Conservation (phyloP, 164 flowering plant species). For the Akebia trifoliata region DNA sequence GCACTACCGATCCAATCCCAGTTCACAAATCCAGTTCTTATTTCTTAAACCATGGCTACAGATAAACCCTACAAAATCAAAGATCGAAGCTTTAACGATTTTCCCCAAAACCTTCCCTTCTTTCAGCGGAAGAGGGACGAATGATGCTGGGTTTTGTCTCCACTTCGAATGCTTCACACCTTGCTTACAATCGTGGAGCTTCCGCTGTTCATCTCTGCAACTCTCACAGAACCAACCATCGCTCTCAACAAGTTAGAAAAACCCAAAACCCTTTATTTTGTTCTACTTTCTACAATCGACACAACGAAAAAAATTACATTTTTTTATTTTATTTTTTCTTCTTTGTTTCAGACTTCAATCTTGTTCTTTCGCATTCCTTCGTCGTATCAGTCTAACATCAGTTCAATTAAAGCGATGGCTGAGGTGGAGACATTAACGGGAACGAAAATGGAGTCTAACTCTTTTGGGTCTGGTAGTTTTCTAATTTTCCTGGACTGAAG, state of each 20-base stretch:
- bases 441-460: constrained; percentile 10
- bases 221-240: background rate
- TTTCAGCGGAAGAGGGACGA: background rate
- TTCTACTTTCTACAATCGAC: background rate
- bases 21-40: too few species aligned
- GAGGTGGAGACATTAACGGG: constrained; percentile 18
- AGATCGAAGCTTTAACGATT: too few species aligned
- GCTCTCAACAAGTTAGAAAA: constrained; percentile 5
- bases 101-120: too few species aligned
- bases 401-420: constrained; percentile 32
- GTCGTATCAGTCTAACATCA: constrained; percentile 13
- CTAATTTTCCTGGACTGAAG: background rate
- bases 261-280: background rate
- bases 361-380: constrained; percentile 3
- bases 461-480: constrained; percentile 20
- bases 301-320: background rate
- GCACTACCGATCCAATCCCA: too few species aligned
- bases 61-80: too few species aligned
- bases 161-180: background rate
- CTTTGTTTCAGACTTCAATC: constrained; percentile 12
- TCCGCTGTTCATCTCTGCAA: constrained; percentile 1
- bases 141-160: constrained; percentile 11
- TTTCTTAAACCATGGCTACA: too few species aligned
- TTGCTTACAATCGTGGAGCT: background rate
- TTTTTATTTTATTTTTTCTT: background rate